Conservation (phyloP, 2,329 filamentous ascomycete species). For the Calonectria naviculata region DNA sequence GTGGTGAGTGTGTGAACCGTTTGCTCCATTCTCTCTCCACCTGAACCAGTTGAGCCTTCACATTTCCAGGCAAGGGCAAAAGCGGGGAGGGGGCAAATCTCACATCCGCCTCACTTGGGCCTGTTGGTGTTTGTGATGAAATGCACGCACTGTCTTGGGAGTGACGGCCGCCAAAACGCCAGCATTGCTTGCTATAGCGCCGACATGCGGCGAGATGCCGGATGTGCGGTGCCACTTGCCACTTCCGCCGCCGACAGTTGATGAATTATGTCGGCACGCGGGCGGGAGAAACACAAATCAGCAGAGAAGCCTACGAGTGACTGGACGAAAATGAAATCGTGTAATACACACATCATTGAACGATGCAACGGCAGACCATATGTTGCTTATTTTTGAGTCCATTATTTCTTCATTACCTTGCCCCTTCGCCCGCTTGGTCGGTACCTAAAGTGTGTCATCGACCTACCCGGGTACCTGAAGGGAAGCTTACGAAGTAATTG, state of each 20-base stretch:
- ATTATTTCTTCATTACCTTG: no score
- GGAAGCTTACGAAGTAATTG: not conserved
- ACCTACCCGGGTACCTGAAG: not conserved
- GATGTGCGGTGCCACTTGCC: not conserved
- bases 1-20: conserved; percentile 5
- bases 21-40: conserved; percentile 11
- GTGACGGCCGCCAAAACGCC: not conserved
- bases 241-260: not conserved
- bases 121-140: conserved; percentile 7
- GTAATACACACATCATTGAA: no score
- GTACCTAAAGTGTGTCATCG: no score
- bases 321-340: no score
- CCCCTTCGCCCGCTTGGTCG: no score
- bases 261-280: not conserved
- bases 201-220: not conserved
- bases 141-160: not conserved
- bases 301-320: no score
- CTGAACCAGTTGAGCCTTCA: conserved; percentile 19
- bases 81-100: conserved; percentile 8
- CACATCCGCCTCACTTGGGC: conserved; percentile 13
- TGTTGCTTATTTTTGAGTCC: no score
- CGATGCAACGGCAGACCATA: no score
- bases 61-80: conserved; percentile 11
- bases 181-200: not conserved
- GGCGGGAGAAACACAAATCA: no score